Percentiles rank a stretch among this genome's conserved stretches.
Evolutionary conservation across 2,329 filamentous ascomycete genomes (phyloP).

Genomic region (Cladophialophora bantiana): DNA sequence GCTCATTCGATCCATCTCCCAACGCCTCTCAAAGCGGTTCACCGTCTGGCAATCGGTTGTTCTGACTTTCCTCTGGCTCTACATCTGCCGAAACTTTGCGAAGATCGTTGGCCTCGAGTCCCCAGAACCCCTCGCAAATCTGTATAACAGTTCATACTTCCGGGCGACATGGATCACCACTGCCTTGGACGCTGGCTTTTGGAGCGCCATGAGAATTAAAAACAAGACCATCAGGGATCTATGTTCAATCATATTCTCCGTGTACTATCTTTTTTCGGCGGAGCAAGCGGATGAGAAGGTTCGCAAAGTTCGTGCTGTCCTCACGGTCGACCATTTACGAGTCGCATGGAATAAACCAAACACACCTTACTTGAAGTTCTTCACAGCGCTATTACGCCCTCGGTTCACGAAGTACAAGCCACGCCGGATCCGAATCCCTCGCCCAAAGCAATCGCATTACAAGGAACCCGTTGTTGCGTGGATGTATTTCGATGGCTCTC

Average conservation of each 20-base stretch:
- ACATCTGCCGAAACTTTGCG: slow-evolving; percentile 89
- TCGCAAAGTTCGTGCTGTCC: slow-evolving; percentile 80
- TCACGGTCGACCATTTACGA: slow-evolving; percentile 90
- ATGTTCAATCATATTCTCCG: slow-evolving; percentile 79
- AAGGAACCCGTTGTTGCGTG: slow-evolving; percentile 82
- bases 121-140: slow-evolving; percentile 90
- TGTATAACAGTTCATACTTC: slow-evolving; percentile 92
- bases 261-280: slow-evolving; percentile 91
- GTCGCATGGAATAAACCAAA: slow-evolving; percentile 96
- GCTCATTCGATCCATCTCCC: slow-evolving; percentile 72
- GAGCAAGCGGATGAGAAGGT: slow-evolving; percentile 98
- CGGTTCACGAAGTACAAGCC: slow-evolving; percentile 82
- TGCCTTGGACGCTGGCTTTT: slow-evolving; percentile 93
- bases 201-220: slow-evolving; percentile 94
- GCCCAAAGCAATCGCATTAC: slow-evolving; percentile 81
- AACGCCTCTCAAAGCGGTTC: slow-evolving; percentile 71
- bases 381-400: slow-evolving; percentile 77
- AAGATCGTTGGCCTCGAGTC: slow-evolving; percentile 89
- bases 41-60: slow-evolving; percentile 91
- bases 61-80: slow-evolving; percentile 87
- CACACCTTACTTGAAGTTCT: slow-evolving; percentile 79
- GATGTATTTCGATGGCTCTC: slow-evolving; percentile 91
- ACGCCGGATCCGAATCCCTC: slow-evolving; percentile 80
- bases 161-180: slow-evolving; percentile 97
- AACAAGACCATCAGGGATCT: slow-evolving; percentile 82